Evolutionary conservation across 331 rosid species (phyloP), one percentile per base, ranked within the genome.

Genomic region (Acacia pycnantha): DNA sequence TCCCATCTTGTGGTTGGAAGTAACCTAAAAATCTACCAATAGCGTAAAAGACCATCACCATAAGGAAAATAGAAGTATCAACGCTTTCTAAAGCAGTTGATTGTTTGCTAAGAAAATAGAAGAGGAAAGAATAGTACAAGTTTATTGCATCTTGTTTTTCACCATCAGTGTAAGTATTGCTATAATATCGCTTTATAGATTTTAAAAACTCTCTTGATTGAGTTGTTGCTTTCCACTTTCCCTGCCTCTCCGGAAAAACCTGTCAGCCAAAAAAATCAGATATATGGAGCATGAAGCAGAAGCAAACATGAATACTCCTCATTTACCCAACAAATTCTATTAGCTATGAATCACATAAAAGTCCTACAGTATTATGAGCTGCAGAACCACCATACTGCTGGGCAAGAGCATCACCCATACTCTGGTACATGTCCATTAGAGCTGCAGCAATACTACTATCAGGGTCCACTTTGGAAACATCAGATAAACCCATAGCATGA

Each of bases 311-410:
- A 31, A 64, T 64, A 29, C 31, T 64, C 68, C 6, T 13, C 24
- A 27, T 62, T 13, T 15, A 64, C 16, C 70, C 41, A 64, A 27
- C 41, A 64, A 64, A 64, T 14, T 14, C 5, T 27, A 64, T 29
- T 29, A 64, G 18, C 40, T 26, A 12, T 15, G 40, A 64, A 64
- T 29, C 41, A 14, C 70, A 64, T 27, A 64, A 29, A 64, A 14
- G 10, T 64, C 41, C 93, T 84, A 95, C 99, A 59, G 97, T 90
- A 77, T 95, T 95, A 76, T 92, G 99, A 85, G 99, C 99, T 72
- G 94, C 99, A 66, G 99, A 95, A 82, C 98, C 99, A 72, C 99
- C 99, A 86, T 95, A 95, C 85, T 95, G 99, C 85, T 95, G 99
- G 14, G 99, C 97, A 88, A 95, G 99, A 77, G 98, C 98, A 83